Evolutionary conservation across 768 basidiomycete species (phyloP).

Genomic region (Trametes cubensis): DNA sequence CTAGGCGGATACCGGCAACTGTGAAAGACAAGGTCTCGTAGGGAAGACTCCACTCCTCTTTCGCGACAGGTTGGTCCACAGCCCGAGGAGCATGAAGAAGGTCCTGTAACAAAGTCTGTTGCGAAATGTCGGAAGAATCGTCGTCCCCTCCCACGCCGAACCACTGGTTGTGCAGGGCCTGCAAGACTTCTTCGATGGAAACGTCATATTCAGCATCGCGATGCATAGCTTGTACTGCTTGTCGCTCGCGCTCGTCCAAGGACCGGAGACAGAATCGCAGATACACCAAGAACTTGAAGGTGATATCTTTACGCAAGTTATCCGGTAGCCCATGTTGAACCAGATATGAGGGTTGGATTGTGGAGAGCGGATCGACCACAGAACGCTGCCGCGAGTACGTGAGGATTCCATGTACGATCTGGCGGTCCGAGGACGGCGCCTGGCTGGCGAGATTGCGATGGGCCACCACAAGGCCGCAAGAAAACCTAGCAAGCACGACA

Average conservation of each 20-base stretch:
- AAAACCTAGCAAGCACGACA: slow-evolving; percentile 2
- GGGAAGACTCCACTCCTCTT: not conserved
- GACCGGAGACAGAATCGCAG: slow-evolving; percentile 67
- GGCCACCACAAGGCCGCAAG: not conserved
- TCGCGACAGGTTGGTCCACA: not conserved
- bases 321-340: slow-evolving; percentile 76
- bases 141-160: slow-evolving; percentile 21
- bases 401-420: slow-evolving; percentile 53
- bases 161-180: slow-evolving; percentile 24
- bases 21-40: slow-evolving; percentile 5
- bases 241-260: slow-evolving; percentile 37
- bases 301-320: slow-evolving; percentile 63
- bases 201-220: slow-evolving; percentile 5
- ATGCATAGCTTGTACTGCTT: slow-evolving; percentile 20
- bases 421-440: slow-evolving; percentile 37
- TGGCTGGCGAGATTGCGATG: slow-evolving; percentile 22
- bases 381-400: slow-evolving; percentile 50
- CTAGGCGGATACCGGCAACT: not conserved
- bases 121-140: slow-evolving; percentile 16
- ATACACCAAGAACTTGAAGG: slow-evolving; percentile 79
- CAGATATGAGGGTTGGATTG: slow-evolving; percentile 82
- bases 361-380: slow-evolving; percentile 75
- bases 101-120: slow-evolving; percentile 20
- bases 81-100: slow-evolving; percentile 11
- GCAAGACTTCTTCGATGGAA: slow-evolving; percentile 23